phyloP scores from a whole-genome alignment of 768 basidiomycete species.

The Suillus americanus region DNA sequence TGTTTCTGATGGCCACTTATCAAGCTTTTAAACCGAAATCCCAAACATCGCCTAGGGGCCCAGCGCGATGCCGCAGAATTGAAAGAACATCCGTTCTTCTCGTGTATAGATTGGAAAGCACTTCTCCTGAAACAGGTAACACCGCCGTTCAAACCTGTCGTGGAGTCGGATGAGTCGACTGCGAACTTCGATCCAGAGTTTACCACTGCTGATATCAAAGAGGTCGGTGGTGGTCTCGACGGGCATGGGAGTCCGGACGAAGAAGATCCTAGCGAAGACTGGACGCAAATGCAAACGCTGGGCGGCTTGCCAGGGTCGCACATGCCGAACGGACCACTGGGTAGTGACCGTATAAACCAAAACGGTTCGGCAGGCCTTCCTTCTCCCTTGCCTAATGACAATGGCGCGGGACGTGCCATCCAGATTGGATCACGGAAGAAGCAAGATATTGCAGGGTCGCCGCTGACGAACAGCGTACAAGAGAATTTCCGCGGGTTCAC shows the following conservation, averaged over 20 bases:
- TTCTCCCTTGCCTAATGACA: constrained; percentile 4
- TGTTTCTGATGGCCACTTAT: constrained; percentile 6
- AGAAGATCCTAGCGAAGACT: constrained; percentile 69
- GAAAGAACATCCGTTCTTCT: constrained; percentile 95
- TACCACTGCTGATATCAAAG: constrained; percentile 85
- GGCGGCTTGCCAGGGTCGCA: constrained; percentile 43
- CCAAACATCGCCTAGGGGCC: constrained; percentile 95
- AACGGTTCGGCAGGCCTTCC: constrained; percentile 10
- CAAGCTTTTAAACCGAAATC: constrained; percentile 96
- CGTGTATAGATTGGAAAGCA: constrained; percentile 86
- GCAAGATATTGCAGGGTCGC: constrained; percentile 51
- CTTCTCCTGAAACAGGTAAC: constrained; percentile 86
- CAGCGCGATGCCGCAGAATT: constrained; percentile 88
- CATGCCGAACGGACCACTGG: constrained; percentile 77
- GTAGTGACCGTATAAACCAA: constrained; percentile 45
- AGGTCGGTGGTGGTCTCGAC: constrained; percentile 57
- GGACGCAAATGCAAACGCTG: constrained; percentile 43
- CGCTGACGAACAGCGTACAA: constrained; percentile 89
- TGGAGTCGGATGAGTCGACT: constrained; percentile 98
- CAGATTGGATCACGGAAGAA: constrained; percentile 52
- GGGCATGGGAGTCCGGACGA: constrained; percentile 46
- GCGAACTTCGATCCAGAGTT: constrained; percentile 99
- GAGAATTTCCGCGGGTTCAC: constrained; percentile 97
- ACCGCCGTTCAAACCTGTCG: constrained; percentile 96
- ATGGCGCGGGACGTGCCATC: constrained; percentile 36